Conservation (phyloP, 352 stramenopile genomes). For the Globisporangium ultimum region DNA sequence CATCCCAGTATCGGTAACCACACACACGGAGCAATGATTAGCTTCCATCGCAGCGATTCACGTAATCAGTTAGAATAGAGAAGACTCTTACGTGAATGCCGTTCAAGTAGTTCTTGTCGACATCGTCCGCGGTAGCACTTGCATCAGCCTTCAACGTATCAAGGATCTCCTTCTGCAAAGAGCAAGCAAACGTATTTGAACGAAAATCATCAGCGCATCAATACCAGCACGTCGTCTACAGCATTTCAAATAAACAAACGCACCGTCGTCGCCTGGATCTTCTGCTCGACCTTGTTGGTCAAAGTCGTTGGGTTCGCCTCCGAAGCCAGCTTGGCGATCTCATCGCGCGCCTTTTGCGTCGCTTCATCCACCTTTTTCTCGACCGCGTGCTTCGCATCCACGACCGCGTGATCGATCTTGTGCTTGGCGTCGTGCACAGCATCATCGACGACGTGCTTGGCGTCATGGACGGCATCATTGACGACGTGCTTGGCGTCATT, state of each 20-base stretch:
- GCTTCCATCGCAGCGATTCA: neutral
- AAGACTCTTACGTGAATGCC: constrained; percentile 57
- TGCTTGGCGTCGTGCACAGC: constrained; percentile 27
- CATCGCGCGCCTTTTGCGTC: constrained; percentile 50
- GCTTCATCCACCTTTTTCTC: constrained; percentile 66
- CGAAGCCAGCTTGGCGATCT: constrained; percentile 52
- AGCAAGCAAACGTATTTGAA: constrained; percentile 5
- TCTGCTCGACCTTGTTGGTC: constrained; percentile 45
- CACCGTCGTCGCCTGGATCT: constrained; percentile 69
- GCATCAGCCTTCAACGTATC: constrained; percentile 61
- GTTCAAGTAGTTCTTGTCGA: constrained; percentile 78
- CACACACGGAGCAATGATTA: neutral
- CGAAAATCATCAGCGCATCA: neutral
- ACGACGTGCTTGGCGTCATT: constrained; percentile 16
- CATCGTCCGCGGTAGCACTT: constrained; percentile 44
- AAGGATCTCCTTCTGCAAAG: constrained; percentile 53
- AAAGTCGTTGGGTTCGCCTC: constrained; percentile 48
- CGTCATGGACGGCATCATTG: constrained; percentile 8
- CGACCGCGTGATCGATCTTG: constrained; percentile 26
- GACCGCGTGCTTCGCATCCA: constrained; percentile 27
- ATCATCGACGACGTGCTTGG: constrained; percentile 15
- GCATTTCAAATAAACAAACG: constrained; percentile 1
- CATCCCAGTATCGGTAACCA: constrained; percentile 2
- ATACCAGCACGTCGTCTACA: neutral
- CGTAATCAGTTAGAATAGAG: neutral